Percentiles rank a stretch among this genome's conserved stretches.
phyloP scores from a whole-genome alignment of 805 yeast genomes.

The Clavispora fructus region DNA sequence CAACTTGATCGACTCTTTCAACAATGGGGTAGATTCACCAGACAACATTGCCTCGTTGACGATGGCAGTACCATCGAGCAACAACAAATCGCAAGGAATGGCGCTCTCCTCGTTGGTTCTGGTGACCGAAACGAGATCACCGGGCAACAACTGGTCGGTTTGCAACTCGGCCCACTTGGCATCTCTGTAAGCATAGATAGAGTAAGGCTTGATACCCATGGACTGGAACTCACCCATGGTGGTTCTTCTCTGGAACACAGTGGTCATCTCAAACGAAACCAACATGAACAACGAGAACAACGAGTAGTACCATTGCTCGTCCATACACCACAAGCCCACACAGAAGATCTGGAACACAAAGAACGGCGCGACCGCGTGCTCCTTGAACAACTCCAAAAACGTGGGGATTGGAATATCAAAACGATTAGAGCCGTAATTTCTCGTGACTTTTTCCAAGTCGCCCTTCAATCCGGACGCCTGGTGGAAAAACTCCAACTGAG shows the following conservation, averaged over 20 bases:
- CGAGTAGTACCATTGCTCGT: slow-evolving; percentile 95
- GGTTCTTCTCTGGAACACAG: slow-evolving; percentile 90
- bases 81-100: slow-evolving; percentile 85
- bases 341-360: slow-evolving; percentile 96
- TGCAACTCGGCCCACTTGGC: slow-evolving; percentile 62
- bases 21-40: slow-evolving; percentile 95
- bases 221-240: slow-evolving; percentile 94
- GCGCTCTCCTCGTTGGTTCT: slow-evolving; percentile 91
- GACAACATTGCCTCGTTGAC: slow-evolving; percentile 98
- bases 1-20: slow-evolving; percentile 83
- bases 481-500: slow-evolving; percentile 56
- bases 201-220: slow-evolving; percentile 94
- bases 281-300: slow-evolving; percentile 88
- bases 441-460: slow-evolving; percentile 41
- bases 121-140: slow-evolving; percentile 81
- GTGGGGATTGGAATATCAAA: slow-evolving; percentile 96
- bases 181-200: slow-evolving; percentile 67
- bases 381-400: slow-evolving; percentile 83
- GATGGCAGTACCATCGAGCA: slow-evolving; percentile 86
- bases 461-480: slow-evolving; percentile 50
- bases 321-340: slow-evolving; percentile 92
- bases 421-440: slow-evolving; percentile 76
- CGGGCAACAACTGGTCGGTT: slow-evolving; percentile 79
- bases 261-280: slow-evolving; percentile 86
- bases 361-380: slow-evolving; percentile 97